Base-by-base conservation (phyloP, 1,284 basidiomycete species). In the Fomitopsis schrenkii region DNA sequence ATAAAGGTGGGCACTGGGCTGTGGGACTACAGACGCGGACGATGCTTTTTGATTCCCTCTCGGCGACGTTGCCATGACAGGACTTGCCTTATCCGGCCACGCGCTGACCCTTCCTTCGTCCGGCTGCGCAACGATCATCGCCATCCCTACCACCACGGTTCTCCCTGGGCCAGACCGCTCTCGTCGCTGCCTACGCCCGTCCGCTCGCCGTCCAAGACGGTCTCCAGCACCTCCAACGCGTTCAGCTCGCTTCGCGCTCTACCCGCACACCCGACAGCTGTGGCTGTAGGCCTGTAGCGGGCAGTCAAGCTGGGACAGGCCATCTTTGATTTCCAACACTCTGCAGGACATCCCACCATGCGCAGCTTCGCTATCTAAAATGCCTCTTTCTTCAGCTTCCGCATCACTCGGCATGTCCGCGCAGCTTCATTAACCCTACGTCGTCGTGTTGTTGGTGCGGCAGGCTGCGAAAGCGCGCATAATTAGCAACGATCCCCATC, bases 31-130 rank as follows among this genome's bases (percentile, higher is more conserved):
- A 57, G 17, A 41, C 33, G 46, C 44, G 36, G 38, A 35, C 14
- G 52, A 58, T 58, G 36, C 55, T 28, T 57, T 59, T 64, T 63
- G 59, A 55, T 59, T 15, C 26, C 45, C 48, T 38, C 48, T 50
- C 28, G 28, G 28, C 52, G 52, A 36, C 50, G 62, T 63, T 63
- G 62, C 57, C 60, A 63, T 63, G 59, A 36, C 46, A 58, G 45
- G 30, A 22, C 56, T 4, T 44, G 48, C 48, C 15, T 41, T 19
- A 40, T 38, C 19, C 36, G 52, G 52, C 19, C 28, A 50, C 52
- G 2, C 6, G 3, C 33, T 30, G 28, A 14, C 33, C 15, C 19
- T 60, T 26, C 14, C 30, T 33, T 30, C 30, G 26, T n/a, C 26
- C 50, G 50, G 19, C 30, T 54, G 52, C 52, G 54, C 59, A 46